phyloP scores from a whole-genome alignment of 495 filamentous ascomycete species.

The Amorphotheca resinae region DNA sequence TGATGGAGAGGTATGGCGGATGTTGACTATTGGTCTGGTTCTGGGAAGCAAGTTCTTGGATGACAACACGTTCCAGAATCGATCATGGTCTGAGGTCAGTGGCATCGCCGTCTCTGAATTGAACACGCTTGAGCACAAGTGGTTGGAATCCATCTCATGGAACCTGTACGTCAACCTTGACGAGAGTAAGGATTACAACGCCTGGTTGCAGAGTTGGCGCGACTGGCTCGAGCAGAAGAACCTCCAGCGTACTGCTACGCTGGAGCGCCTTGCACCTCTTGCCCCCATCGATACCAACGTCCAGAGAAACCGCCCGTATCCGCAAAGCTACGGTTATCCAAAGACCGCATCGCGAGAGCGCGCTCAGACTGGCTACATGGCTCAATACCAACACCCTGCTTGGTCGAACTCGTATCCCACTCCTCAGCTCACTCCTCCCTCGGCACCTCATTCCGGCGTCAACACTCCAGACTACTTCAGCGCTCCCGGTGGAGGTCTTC shows the following conservation, averaged over 20 bases:
- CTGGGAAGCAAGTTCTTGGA: slow-evolving; percentile 97
- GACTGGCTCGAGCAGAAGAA: slow-evolving; percentile 57
- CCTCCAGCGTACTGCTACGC: slow-evolving; percentile 27
- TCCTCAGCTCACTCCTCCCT: slow-evolving; percentile 20
- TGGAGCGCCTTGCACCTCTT: slow-evolving; percentile 23
- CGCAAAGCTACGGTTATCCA: slow-evolving; percentile 12
- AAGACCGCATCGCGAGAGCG: slow-evolving; percentile 13
- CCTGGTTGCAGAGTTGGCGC: slow-evolving; percentile 78
- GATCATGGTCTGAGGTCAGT: slow-evolving; percentile 97
- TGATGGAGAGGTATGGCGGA: slow-evolving; percentile 72
- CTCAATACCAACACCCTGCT: slow-evolving; percentile 15
- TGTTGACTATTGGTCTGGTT: slow-evolving; percentile 78
- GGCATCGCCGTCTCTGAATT: slow-evolving; percentile 78
- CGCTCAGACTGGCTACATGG: slow-evolving; percentile 8
- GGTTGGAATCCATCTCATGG: slow-evolving; percentile 77
- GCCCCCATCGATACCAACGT: slow-evolving; percentile 23
- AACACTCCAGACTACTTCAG: slow-evolving; percentile 21
- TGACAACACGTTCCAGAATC: slow-evolving; percentile 98
- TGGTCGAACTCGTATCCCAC: slow-evolving; percentile 16
- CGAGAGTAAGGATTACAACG: slow-evolving; percentile 66
- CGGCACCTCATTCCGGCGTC: slow-evolving; percentile 19
- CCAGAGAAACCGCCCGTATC: slow-evolving; percentile 14
- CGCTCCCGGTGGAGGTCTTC: slow-evolving; percentile 18
- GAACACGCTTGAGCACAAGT: slow-evolving; percentile 84
- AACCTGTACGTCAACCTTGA: slow-evolving; percentile 79